phyloP scores from a whole-genome alignment of 331 rosid species.

The Acacia pycnantha region DNA sequence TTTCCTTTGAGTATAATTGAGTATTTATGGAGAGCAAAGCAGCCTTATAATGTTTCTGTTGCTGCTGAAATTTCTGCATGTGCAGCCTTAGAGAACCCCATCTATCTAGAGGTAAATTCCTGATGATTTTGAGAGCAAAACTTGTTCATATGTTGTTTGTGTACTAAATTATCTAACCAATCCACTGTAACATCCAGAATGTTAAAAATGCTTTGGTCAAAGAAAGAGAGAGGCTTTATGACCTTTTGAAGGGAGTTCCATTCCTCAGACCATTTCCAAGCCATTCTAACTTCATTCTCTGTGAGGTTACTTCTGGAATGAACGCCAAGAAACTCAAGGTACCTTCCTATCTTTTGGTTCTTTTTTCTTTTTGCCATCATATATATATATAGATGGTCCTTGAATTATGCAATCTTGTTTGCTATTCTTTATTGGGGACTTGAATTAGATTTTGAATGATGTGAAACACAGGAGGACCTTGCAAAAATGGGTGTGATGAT shows the following conservation, averaged over 20 bases:
- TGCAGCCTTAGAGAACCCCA: constrained; percentile 84
- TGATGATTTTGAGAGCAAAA: background rate
- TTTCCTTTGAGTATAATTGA: constrained; percentile 83
- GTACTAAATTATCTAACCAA: constrained; percentile 27
- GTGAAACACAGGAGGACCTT: constrained; percentile 72
- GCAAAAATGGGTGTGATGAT: constrained; percentile 98
- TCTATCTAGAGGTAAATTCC: constrained; percentile 70
- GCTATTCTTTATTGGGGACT: constrained; percentile 4
- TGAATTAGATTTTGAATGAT: background rate
- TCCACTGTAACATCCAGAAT: constrained; percentile 46
- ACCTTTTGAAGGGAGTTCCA: constrained; percentile 66
- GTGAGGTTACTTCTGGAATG: constrained; percentile 81
- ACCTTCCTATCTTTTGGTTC: constrained; percentile 9
- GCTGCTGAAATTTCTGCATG: constrained; percentile 97
- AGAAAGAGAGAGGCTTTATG: constrained; percentile 78
- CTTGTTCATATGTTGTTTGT: constrained; percentile 9
- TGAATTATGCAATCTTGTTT: background rate
- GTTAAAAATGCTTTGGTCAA: constrained; percentile 77
- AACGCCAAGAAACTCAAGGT: constrained; percentile 96
- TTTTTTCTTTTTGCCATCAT: background rate
- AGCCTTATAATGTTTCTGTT: constrained; percentile 93
- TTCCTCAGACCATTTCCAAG: constrained; percentile 87
- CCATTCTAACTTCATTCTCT: constrained; percentile 90
- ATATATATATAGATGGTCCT: background rate
- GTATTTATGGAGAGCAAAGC: constrained; percentile 95